These are phyloP conservation scores for Sclerotinia minor DNA, from an alignment of 2,329 filamentous ascomycete genomes.

Conservation along the genomic window DNA sequence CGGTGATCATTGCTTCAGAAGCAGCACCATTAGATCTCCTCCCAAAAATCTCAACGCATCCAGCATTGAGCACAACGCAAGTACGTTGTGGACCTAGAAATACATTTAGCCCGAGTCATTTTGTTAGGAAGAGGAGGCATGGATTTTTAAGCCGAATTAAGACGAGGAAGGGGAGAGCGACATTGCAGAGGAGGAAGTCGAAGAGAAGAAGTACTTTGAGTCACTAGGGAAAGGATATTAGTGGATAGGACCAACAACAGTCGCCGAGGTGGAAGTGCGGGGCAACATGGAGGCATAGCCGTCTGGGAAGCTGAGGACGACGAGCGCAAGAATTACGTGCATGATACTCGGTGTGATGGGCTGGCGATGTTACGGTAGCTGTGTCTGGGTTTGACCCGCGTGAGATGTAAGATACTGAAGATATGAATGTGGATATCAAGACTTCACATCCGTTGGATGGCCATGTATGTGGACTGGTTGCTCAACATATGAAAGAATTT, in stretches of 20 bases:
- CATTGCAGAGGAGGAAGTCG: constrained; percentile 38
- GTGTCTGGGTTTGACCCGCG: not conserved
- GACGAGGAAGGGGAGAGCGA: constrained; percentile 41
- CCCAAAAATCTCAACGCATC: constrained; percentile 40
- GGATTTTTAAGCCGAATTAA: constrained; percentile 41
- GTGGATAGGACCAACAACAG: not conserved
- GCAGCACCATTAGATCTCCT: constrained; percentile 35
- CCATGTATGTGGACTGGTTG: not conserved
- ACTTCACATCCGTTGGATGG: not conserved
- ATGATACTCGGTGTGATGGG: not conserved
- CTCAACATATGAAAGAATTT: not conserved
- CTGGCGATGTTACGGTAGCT: not conserved
- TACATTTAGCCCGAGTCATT: constrained; percentile 43
- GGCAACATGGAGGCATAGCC: not conserved
- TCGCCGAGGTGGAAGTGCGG: not conserved
- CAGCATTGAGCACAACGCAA: constrained; percentile 38
- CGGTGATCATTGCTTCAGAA: constrained; percentile 1
- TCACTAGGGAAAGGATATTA: constrained; percentile 34
- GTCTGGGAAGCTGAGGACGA: not conserved
- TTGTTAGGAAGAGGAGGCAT: constrained; percentile 43
- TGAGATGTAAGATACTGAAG: constrained; percentile 19
- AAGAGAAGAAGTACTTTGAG: constrained; percentile 42
- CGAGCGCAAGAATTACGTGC: not conserved
- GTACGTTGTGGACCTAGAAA: constrained; percentile 41
- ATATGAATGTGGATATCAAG: constrained; percentile 1